Evolutionary conservation across 192 early-diverging fungal genomes (phyloP).

Genomic region (Mortierella antarctica): DNA sequence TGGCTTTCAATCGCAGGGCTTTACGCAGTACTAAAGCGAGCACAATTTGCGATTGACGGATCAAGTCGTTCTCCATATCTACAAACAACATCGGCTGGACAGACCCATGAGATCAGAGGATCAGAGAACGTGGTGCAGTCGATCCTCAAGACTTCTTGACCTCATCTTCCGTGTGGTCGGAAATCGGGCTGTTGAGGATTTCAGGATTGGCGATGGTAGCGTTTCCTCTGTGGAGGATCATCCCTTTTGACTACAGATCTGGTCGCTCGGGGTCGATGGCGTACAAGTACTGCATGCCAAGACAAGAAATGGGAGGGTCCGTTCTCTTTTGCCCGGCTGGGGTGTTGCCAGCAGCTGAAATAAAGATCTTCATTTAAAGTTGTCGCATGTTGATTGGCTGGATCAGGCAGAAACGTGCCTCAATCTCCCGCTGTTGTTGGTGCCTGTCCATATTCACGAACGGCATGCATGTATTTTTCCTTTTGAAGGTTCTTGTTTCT

Average conservation of each 20-base stretch:
- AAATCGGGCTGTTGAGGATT: no score
- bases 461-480: background rate
- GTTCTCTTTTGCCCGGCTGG: background rate
- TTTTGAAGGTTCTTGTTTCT: background rate
- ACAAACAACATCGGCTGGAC: background rate
- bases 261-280: no score
- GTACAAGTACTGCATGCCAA: background rate
- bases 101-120: background rate
- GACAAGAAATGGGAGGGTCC: background rate
- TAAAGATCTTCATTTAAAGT: background rate
- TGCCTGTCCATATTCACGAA: background rate
- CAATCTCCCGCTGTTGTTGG: background rate
- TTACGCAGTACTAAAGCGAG: constrained; percentile 61
- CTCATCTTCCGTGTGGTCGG: no score
- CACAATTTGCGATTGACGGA: no score
- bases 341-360: background rate
- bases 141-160: no score
- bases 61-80: no score
- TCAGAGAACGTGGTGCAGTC: background rate
- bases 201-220: no score
- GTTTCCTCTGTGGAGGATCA: no score
- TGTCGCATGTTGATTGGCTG: constrained; percentile 2
- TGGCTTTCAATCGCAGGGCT: constrained; percentile 61
- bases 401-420: background rate
- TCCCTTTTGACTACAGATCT: no score